These are phyloP conservation scores for Boletus barrowsii DNA, from an alignment of 768 basidiomycete genomes.

Conservation along the genomic window DNA sequence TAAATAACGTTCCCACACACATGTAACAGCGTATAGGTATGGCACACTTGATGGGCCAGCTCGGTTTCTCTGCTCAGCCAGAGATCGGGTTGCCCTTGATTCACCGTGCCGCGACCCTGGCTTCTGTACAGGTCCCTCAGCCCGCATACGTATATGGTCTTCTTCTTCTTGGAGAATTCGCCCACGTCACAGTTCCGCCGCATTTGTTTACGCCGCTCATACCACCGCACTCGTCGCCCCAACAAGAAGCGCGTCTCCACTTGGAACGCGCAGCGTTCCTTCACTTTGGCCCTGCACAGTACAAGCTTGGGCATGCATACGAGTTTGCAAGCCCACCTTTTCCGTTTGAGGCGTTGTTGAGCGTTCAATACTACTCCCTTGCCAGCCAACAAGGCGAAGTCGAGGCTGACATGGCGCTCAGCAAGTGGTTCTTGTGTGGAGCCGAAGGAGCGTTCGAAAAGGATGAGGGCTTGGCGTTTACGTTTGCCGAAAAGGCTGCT, in stretches of 20 bases:
- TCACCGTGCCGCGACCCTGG: slow-evolving; percentile 69
- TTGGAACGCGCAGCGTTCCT: slow-evolving; percentile 86
- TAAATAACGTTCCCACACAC: slow-evolving; percentile 5
- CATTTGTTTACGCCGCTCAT: slow-evolving; percentile 54
- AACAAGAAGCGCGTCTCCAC: slow-evolving; percentile 67
- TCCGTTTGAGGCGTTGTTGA: slow-evolving; percentile 83
- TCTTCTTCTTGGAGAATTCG: slow-evolving; percentile 80
- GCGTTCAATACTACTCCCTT: slow-evolving; percentile 85
- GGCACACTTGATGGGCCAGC: slow-evolving; percentile 88
- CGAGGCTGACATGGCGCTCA: slow-evolving; percentile 95
- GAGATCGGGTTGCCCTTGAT: slow-evolving; percentile 67
- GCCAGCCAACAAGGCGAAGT: slow-evolving; percentile 83
- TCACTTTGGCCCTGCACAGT: slow-evolving; percentile 81
- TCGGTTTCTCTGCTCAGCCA: slow-evolving; percentile 55
- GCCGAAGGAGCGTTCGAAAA: slow-evolving; percentile 75
- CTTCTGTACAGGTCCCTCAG: slow-evolving; percentile 75
- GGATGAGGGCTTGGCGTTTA: slow-evolving; percentile 80
- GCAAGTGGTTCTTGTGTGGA: slow-evolving; percentile 97
- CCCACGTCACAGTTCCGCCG: slow-evolving; percentile 53
- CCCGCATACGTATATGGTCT: slow-evolving; percentile 89
- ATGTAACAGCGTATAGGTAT: slow-evolving; percentile 78
- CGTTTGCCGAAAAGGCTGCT: slow-evolving; percentile 88
- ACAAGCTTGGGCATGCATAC: slow-evolving; percentile 89
- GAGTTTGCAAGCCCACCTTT: slow-evolving; percentile 87
- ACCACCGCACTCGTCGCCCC: slow-evolving; percentile 44